These are phyloP conservation scores for Sporisorium scitamineum DNA, from an alignment of 1,284 basidiomycete species.

Conservation along the genomic window DNA sequence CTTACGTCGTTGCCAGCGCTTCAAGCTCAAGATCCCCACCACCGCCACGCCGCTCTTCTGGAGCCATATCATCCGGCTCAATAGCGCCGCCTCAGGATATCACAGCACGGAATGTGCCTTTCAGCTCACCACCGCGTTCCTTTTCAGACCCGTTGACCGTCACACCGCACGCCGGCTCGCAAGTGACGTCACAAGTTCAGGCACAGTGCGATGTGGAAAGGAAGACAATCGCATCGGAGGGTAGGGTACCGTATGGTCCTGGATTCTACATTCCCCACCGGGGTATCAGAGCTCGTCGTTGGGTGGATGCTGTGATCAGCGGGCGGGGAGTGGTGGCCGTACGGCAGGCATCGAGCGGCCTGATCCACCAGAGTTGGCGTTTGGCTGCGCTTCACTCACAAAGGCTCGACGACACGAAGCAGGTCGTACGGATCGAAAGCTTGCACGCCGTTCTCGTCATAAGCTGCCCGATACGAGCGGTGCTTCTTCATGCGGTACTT, in stretches of 20 bases:
- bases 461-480: background rate
- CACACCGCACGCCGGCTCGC: background rate
- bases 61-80: background rate
- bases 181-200: background rate
- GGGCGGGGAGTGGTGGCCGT: background rate
- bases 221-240: background rate
- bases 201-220: background rate
- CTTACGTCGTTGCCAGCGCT: too few species aligned
- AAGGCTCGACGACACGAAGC: background rate
- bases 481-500: background rate
- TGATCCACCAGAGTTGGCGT: too few species aligned
- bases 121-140: background rate
- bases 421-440: background rate
- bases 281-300: conserved; percentile 17
- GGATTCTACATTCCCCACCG: conserved; percentile 44
- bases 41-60: too few species aligned
- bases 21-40: too few species aligned
- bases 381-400: background rate
- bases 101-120: background rate
- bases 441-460: background rate
- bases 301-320: background rate
- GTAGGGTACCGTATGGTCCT: conserved; percentile 13
- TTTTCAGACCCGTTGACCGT: conserved; percentile 1
- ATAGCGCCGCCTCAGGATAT: background rate
- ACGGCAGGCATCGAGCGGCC: too few species aligned